Evolutionary conservation across 164 flowering plant genomes (phyloP).

Genomic region (Malania oleifera): DNA sequence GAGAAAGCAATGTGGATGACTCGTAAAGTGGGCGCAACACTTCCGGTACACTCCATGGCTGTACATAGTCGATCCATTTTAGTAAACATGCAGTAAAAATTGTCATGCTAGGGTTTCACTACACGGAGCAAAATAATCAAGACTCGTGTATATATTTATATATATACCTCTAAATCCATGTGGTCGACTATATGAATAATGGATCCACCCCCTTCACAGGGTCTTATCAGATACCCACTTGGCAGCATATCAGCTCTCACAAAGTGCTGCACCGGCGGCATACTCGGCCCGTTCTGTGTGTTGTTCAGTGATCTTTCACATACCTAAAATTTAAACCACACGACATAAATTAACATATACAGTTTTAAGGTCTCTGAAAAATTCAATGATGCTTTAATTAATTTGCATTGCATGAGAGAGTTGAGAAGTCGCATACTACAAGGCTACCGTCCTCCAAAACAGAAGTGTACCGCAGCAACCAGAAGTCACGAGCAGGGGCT

Average conservation of each 20-base stretch:
- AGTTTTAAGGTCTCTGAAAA: too few species aligned
- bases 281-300: conserved; percentile 68
- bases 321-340: conserved; percentile 32
- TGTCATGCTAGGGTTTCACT: too few species aligned
- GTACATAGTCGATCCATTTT: conserved; percentile 9
- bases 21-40: conserved; percentile 71
- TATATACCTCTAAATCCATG: conserved; percentile 57
- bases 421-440: conserved; percentile 48
- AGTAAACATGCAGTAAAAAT: background rate
- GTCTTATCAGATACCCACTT: conserved; percentile 73
- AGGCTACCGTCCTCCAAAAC: conserved; percentile 73
- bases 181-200: conserved; percentile 78
- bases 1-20: conserved; percentile 64
- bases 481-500: conserved; percentile 78
- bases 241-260: conserved; percentile 76
- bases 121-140: too few species aligned
- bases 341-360: too few species aligned
- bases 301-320: conserved; percentile 71
- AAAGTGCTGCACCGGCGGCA: conserved; percentile 58
- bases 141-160: too few species aligned
- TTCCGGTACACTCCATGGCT: conserved; percentile 72
- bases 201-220: conserved; percentile 84
- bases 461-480: conserved; percentile 70
- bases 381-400: too few species aligned
- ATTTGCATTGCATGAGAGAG: too few species aligned